phyloP scores from a whole-genome alignment of 345 rosid species.

The Diplotaxis tenuifolia region DNA sequence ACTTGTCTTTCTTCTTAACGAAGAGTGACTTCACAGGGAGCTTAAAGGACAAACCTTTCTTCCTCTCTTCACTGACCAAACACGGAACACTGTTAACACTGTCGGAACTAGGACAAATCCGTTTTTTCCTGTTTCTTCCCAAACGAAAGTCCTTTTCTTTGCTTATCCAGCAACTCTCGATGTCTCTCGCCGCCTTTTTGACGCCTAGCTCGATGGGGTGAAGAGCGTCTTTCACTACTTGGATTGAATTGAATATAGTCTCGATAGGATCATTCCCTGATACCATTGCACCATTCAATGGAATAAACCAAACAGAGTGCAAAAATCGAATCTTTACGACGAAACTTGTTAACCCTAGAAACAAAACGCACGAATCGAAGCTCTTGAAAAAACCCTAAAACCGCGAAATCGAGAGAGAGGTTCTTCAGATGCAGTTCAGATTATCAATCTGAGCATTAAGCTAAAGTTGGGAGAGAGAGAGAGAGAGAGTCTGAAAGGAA shows the following conservation, averaged over 20 bases:
- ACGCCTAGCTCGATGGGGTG: conserved; percentile 63
- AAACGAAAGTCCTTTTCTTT: conserved; percentile 39
- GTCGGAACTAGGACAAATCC: conserved; percentile 26
- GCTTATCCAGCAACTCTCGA: conserved; percentile 60
- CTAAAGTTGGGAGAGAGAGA: neutral
- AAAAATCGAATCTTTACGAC: conserved; percentile 7
- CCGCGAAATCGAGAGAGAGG: neutral
- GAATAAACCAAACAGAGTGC: neutral
- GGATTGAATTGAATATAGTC: conserved; percentile 60
- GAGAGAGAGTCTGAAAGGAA: conserved; percentile 4
- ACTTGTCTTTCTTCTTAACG: conserved; percentile 42
- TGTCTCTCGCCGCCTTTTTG: conserved; percentile 61
- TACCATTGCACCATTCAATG: conserved; percentile 52
- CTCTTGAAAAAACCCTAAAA: neutral
- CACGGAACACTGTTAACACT: conserved; percentile 18
- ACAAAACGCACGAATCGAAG: conserved; percentile 5
- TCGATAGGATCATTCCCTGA: conserved; percentile 68
- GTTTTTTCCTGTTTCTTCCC: conserved; percentile 40
- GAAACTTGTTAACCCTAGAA: conserved; percentile 26
- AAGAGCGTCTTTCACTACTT: conserved; percentile 63
- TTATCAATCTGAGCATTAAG: neutral
- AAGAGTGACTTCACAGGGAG: conserved; percentile 52
- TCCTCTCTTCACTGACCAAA: conserved; percentile 52
- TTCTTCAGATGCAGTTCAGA: conserved; percentile 29
- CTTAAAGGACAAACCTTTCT: conserved; percentile 54